Conservation (phyloP, 2,329 filamentous ascomycete species). For the Fusarium caatingaense region DNA sequence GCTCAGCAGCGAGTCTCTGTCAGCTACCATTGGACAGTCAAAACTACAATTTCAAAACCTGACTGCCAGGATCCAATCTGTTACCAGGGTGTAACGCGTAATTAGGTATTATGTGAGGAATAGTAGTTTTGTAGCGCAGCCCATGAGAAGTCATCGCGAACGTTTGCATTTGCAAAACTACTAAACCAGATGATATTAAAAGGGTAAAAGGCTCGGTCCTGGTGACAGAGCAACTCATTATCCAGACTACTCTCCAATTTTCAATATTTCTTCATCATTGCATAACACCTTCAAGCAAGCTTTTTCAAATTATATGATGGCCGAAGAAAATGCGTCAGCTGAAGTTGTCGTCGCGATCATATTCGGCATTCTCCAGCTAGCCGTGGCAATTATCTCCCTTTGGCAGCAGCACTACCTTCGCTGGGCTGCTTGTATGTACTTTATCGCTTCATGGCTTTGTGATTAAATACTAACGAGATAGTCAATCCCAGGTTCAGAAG, state of each 20-base stretch:
- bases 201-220: accelerated
- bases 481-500: background rate
- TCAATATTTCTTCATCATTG: too few species aligned
- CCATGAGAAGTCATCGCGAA: background rate
- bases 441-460: accelerated
- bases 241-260: too few species aligned
- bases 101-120: too few species aligned
- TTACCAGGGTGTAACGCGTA: too few species aligned
- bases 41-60: background rate
- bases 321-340: accelerated
- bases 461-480: accelerated
- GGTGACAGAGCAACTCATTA: background rate
- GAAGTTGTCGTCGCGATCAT: background rate
- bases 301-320: background rate
- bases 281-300: accelerated
- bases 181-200: background rate
- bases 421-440: background rate
- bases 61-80: too few species aligned
- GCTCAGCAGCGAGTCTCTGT: background rate
- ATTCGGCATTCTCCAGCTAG: background rate
- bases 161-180: slow-evolving; percentile 3
- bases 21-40: background rate
- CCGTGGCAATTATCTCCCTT: background rate
- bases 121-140: background rate
- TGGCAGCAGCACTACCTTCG: slow-evolving; percentile 15